phyloP scores from a whole-genome alignment of 2,329 filamentous ascomycete species.

The Ascosphaera acerosa region DNA sequence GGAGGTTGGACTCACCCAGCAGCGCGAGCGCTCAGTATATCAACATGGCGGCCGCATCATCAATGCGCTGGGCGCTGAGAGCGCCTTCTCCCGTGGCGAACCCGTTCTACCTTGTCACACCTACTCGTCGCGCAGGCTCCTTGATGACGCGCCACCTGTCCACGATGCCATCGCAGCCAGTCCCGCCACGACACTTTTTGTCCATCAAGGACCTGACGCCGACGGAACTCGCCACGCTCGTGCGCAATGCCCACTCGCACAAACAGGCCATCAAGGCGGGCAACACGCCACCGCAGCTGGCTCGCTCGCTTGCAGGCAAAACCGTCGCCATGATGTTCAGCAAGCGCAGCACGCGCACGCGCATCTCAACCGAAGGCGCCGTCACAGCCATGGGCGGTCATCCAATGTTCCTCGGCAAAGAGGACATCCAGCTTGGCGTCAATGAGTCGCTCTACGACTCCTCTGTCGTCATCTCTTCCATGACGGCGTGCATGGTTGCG shows the following conservation, averaged over 20 bases:
- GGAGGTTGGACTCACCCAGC: too few relatives aligned
- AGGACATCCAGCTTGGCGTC: constrained; percentile 84
- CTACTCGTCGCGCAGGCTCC: too few relatives aligned
- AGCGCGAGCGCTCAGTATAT: too few relatives aligned
- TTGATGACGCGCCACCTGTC: too few relatives aligned
- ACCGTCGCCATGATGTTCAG: constrained; percentile 91
- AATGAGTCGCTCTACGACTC: constrained; percentile 95
- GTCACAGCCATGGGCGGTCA: constrained; percentile 73
- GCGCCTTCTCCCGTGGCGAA: too few relatives aligned
- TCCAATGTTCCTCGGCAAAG: constrained; percentile 86
- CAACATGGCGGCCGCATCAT: too few relatives aligned
- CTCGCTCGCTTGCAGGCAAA: constrained; percentile 40
- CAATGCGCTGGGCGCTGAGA: too few relatives aligned
- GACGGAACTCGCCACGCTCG: constrained; percentile 52
- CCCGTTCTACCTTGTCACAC: too few relatives aligned
- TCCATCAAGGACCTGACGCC: constrained; percentile 70
- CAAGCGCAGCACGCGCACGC: constrained; percentile 82
- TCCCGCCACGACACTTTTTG: constrained; percentile 60
- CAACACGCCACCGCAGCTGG: constrained; percentile 31
- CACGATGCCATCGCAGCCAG: constrained; percentile 14
- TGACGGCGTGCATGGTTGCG: constrained; percentile 63
- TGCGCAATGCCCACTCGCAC: constrained; percentile 54
- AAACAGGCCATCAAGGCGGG: constrained; percentile 55
- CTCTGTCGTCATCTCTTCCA: constrained; percentile 75
- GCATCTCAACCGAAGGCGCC: constrained; percentile 80